Base-by-base conservation (phyloP, 78 protist genomes). In the Protostelium mycophagum region DNA sequence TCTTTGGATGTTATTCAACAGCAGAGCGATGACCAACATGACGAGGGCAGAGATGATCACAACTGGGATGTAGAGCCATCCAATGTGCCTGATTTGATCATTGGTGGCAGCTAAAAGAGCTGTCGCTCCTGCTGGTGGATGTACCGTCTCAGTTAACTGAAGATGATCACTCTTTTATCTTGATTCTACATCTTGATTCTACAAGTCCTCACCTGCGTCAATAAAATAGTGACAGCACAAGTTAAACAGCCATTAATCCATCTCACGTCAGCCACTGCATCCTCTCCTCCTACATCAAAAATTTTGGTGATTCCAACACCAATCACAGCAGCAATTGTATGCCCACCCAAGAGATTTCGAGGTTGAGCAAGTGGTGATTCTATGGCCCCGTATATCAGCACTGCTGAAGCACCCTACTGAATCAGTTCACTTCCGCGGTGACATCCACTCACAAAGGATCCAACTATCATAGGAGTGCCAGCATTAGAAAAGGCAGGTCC, bases 71-170 rank as follows among this genome's bases (percentile, higher is more conserved):
- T 87, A 87, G 9, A 37, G 34, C 29, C 29, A 87, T 16, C 84
- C 83, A n/a, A 87, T 38, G 1, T 25, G 29, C 1, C 89, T 28
- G 0, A 86, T 35, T 1, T 1, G 38, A n/a, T 38, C 37, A 34
- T 51, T 51, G 35, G 63, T 38, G 25, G 38, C 63, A 0, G 88
- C 89, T 1, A 90, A 63, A 35, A 86, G 38, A 35, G 89, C 89
- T 28, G 92, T 86, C 0, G 92, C 92, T 0, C 92, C 92, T 0
- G 89, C 92, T 28, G 92, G 92, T 1, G 92, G 92, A 16, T 90
- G 92, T 25, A 90, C 37, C 31, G 89, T 63, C 23, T 37, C 35
- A 28, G 88, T 85, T 28, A 90, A 0, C 16, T 90, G 89, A 39
- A 85, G 16, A 51, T 51, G 73, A 51, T 51, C 5, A 5, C 5